Evolutionary conservation across 2,329 filamentous ascomycete species (phyloP).

Genomic region (Apiospora saccharicola): DNA sequence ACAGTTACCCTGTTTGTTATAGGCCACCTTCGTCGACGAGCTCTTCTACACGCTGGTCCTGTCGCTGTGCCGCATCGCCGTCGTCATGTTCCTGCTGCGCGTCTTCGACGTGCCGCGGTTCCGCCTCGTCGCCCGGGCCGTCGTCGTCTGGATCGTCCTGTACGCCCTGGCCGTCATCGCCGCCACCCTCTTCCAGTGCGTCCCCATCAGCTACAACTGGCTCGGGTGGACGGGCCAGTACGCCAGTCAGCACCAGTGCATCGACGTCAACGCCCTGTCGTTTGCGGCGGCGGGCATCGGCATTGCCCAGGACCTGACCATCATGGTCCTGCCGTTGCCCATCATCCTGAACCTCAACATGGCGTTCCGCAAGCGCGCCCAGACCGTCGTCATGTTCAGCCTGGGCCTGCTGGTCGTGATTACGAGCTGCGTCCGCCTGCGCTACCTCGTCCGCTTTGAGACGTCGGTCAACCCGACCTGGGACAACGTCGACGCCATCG

Average conservation of each 20-base stretch:
- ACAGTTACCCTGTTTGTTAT: background rate
- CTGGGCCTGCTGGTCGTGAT: constrained; percentile 27
- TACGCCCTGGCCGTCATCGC: constrained; percentile 23
- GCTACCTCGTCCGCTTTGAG: constrained; percentile 26
- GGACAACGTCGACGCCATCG: constrained; percentile 26
- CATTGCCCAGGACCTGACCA: constrained; percentile 29
- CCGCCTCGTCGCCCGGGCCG: constrained; percentile 13
- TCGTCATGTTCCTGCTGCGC: constrained; percentile 28
- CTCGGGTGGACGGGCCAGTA: constrained; percentile 28
- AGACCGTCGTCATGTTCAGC: constrained; percentile 31
- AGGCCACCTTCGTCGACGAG: constrained; percentile 28
- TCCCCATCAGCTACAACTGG: constrained; percentile 28
- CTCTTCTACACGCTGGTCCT: constrained; percentile 31
- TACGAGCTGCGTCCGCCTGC: constrained; percentile 28
- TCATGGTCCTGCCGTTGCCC: constrained; percentile 29
- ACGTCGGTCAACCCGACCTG: constrained; percentile 27
- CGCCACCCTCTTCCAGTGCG: constrained; percentile 28
- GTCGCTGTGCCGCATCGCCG: constrained; percentile 42
- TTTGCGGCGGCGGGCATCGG: constrained; percentile 25
- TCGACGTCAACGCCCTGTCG: constrained; percentile 27
- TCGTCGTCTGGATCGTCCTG: constrained; percentile 27
- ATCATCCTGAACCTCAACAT: constrained; percentile 25
- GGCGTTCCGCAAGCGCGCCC: constrained; percentile 18
- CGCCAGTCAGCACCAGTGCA: background rate
- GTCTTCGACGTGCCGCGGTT: constrained; percentile 26